phyloP scores from a whole-genome alignment of 495 filamentous ascomycete genomes.

The Neohortaea acidophila region DNA sequence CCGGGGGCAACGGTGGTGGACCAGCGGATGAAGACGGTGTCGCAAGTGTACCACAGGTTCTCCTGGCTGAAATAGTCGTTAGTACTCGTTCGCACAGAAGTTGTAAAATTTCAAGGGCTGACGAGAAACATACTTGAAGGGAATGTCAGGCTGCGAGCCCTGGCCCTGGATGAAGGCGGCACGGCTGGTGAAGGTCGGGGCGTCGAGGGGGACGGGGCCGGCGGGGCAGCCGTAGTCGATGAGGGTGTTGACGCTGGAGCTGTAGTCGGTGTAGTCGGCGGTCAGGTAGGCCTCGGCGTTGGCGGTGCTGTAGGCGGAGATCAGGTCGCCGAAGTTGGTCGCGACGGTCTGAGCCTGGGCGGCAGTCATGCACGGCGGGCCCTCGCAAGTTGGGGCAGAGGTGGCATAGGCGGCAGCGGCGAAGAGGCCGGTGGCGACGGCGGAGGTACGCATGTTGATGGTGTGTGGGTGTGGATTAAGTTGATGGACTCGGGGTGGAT shows the following conservation, averaged over 20 bases:
- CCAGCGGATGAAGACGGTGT: slow-evolving; percentile 18
- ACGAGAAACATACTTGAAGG: background rate
- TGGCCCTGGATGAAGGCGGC: slow-evolving; percentile 10
- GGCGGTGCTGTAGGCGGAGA: slow-evolving; percentile 9
- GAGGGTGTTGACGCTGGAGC: slow-evolving; percentile 12
- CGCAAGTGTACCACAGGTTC: slow-evolving; percentile 17
- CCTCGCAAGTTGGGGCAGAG: background rate
- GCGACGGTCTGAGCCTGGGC: slow-evolving; percentile 11
- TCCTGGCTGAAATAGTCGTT: too few relatives aligned
- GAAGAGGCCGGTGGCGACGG: slow-evolving; percentile 8
- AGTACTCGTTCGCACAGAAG: too few relatives aligned
- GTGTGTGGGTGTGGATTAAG: background rate
- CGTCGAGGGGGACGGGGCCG: slow-evolving; percentile 6
- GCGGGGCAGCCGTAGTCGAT: slow-evolving; percentile 12
- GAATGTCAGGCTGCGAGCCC: slow-evolving; percentile 7
- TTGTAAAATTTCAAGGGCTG: too few relatives aligned
- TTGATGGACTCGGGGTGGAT: too few relatives aligned
- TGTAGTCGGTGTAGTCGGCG: slow-evolving; percentile 9
- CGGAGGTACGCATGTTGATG: slow-evolving; percentile 12
- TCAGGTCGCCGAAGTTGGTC: slow-evolving; percentile 10
- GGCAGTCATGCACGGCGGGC: slow-evolving; percentile 11
- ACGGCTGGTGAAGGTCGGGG: slow-evolving; percentile 8
- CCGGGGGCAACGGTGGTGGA: slow-evolving; percentile 1
- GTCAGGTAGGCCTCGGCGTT: slow-evolving; percentile 7
- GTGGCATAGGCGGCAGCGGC: slow-evolving; percentile 6